These are phyloP conservation scores for Colletotrichum sp. DNA, from an alignment of 2,329 filamentous ascomycete genomes.

Conservation along the genomic window DNA sequence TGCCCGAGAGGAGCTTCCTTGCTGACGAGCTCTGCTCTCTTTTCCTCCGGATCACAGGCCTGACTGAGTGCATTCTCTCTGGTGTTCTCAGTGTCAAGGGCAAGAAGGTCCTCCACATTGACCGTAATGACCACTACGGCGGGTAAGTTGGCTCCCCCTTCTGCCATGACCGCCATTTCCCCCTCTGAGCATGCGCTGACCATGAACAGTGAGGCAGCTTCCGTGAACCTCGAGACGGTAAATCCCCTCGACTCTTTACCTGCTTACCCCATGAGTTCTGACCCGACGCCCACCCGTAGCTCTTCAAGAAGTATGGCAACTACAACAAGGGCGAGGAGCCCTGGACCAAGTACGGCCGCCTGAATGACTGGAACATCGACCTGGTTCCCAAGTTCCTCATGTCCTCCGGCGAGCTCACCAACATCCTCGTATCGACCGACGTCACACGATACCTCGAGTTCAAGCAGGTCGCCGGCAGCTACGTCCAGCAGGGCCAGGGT, in stretches of 20 bases:
- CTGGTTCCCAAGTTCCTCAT: slow-evolving; percentile 98
- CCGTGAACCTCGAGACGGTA: slow-evolving; percentile 94
- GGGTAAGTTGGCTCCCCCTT: slow-evolving; percentile 66
- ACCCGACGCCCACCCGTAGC: slow-evolving; percentile 52
- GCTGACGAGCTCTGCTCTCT: slow-evolving; percentile 27
- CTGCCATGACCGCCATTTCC: not conserved
- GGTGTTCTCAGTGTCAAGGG: slow-evolving; percentile 98
- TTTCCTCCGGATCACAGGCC: slow-evolving; percentile 59
- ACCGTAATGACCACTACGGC: slow-evolving; percentile 98
- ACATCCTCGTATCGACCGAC: slow-evolving; percentile 96
- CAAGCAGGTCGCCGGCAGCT: slow-evolving; percentile 94
- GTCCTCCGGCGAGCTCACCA: slow-evolving; percentile 97
- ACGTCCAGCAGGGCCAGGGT: slow-evolving; percentile 87
- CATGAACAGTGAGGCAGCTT: slow-evolving; percentile 80
- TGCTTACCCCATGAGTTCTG: slow-evolving; percentile 9
- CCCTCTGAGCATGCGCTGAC: not conserved
- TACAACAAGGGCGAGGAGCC: slow-evolving; percentile 80
- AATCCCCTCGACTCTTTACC: slow-evolving; percentile 30
- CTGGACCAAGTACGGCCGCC: slow-evolving; percentile 96
- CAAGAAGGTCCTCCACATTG: slow-evolving; percentile 98
- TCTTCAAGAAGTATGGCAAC: slow-evolving; percentile 97
- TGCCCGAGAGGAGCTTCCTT: slow-evolving; percentile 27
- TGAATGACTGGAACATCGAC: slow-evolving; percentile 99
- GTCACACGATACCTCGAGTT: slow-evolving; percentile 90
- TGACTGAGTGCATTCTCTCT: slow-evolving; percentile 99